Conservation (phyloP, 2,329 filamentous ascomycete genomes). For the Myriosclerotinia scirpicola region DNA sequence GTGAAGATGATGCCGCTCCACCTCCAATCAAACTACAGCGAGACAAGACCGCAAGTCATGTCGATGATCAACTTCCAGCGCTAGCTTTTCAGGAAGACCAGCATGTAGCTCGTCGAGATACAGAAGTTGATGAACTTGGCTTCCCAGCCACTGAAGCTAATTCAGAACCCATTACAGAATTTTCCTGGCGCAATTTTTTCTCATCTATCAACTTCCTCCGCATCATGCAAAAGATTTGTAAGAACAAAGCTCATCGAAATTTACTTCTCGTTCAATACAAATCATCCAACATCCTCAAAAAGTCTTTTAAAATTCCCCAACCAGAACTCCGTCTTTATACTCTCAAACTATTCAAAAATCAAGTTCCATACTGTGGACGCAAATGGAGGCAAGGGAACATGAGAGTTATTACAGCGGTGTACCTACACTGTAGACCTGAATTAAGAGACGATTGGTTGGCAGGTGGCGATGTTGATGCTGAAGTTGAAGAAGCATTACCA, state of each 20-base stretch:
- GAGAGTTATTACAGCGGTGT: conserved; percentile 97
- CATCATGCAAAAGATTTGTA: conserved; percentile 96
- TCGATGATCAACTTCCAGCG: conserved; percentile 40
- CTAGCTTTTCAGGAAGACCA: conserved; percentile 39
- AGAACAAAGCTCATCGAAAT: conserved; percentile 91
- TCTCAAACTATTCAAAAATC: conserved; percentile 96
- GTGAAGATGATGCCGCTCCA: conserved; percentile 77
- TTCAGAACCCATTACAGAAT: conserved; percentile 77
- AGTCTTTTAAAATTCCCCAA: conserved; percentile 87
- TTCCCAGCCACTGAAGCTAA: conserved; percentile 73
- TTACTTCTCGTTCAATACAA: conserved; percentile 95
- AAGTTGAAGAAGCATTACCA: conserved; percentile 89
- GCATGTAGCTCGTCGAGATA: conserved; percentile 38
- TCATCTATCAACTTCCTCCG: conserved; percentile 92
- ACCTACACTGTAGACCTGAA: conserved; percentile 89
- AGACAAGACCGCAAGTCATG: conserved; percentile 47
- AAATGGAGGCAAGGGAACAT: conserved; percentile 99
- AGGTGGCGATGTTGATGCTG: conserved; percentile 86
- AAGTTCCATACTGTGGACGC: conserved; percentile 95
- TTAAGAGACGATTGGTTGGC: conserved; percentile 93
- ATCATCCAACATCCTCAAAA: conserved; percentile 86
- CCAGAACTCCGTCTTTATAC: conserved; percentile 87
- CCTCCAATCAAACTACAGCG: conserved; percentile 72
- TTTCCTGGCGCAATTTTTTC: conserved; percentile 94
- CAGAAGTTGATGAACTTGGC: conserved; percentile 82